phyloP scores from a whole-genome alignment of 2,329 filamentous ascomycete species.

The Volutella citrinella region DNA sequence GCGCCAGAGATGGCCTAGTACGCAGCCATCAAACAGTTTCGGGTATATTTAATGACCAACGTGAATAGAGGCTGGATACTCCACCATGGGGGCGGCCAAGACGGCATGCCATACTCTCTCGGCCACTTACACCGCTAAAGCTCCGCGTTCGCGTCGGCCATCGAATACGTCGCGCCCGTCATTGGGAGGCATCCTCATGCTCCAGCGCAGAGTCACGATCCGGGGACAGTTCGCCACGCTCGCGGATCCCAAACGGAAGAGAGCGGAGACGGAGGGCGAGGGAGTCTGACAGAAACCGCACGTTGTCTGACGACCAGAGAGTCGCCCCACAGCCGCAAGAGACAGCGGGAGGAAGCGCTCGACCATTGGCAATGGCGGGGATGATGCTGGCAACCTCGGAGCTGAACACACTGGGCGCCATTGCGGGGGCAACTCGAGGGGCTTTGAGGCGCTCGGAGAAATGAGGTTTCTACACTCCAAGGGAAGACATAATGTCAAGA shows the following conservation, averaged over 20 bases:
- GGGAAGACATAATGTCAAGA: too few relatives aligned
- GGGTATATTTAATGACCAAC: too few relatives aligned
- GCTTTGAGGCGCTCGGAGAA: too few relatives aligned
- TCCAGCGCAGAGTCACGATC: conserved; percentile 10
- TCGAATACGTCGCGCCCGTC: conserved; percentile 22
- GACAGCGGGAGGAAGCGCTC: conserved; percentile 18
- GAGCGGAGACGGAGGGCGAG: conserved; percentile 29
- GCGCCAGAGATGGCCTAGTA: conserved; percentile 1
- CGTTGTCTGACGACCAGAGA: conserved; percentile 19
- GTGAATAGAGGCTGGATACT: too few relatives aligned
- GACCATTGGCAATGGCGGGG: conserved; percentile 25
- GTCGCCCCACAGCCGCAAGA: too few relatives aligned
- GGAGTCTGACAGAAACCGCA: conserved; percentile 24
- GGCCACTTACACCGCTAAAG: conserved; percentile 20
- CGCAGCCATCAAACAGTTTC: too few relatives aligned
- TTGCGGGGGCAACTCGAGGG: conserved; percentile 18
- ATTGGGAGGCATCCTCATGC: conserved; percentile 20
- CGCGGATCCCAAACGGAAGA: conserved; percentile 23
- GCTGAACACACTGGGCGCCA: conserved; percentile 30
- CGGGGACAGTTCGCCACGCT: too few relatives aligned
- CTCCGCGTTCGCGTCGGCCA: conserved; percentile 21
- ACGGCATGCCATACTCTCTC: conserved; percentile 20
- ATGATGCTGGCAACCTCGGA: conserved; percentile 27
- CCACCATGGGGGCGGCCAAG: too few relatives aligned
- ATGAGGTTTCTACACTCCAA: too few relatives aligned